Evolutionary conservation across 2,329 filamentous ascomycete species (phyloP).

Genomic region (Monosporascus sp.): DNA sequence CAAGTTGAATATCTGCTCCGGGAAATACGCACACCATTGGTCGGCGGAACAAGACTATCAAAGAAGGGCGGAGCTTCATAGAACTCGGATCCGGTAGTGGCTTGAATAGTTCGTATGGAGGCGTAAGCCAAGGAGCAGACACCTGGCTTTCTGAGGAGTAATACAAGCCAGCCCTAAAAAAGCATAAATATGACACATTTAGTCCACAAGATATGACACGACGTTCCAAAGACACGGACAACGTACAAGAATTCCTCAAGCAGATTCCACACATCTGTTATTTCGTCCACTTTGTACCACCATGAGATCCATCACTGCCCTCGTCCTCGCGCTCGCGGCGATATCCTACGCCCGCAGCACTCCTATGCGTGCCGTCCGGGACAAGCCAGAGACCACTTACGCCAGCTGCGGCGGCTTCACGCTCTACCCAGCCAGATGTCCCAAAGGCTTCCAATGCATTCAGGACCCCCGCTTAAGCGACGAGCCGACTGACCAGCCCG

Average conservation of each 20-base stretch:
- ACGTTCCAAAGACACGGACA: no score
- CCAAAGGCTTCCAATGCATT: slow-evolving; percentile 2
- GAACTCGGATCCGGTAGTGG: neutral
- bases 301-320: slow-evolving; percentile 1
- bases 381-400: neutral
- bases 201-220: no score
- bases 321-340: slow-evolving; percentile 3
- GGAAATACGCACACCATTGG: neutral
- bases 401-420: slow-evolving; percentile 4
- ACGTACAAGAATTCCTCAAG: no score
- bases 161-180: no score
- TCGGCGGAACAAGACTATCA: neutral
- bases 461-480: slow-evolving; percentile 3
- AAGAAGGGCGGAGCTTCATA: neutral
- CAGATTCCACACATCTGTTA: neutral
- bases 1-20: neutral
- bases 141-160: neutral
- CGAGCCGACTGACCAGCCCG: slow-evolving; percentile 1
- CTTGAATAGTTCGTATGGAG: neutral
- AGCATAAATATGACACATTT: no score
- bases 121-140: no score
- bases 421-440: slow-evolving; percentile 1
- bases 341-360: neutral
- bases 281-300: neutral
- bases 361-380: neutral